A percentile compares a stretch with the other conserved stretches of the same genome.
These are phyloP conservation scores for Colletotrichum neosansevieriae DNA, from an alignment of 2,329 filamentous ascomycete species.

Conservation along the genomic window DNA sequence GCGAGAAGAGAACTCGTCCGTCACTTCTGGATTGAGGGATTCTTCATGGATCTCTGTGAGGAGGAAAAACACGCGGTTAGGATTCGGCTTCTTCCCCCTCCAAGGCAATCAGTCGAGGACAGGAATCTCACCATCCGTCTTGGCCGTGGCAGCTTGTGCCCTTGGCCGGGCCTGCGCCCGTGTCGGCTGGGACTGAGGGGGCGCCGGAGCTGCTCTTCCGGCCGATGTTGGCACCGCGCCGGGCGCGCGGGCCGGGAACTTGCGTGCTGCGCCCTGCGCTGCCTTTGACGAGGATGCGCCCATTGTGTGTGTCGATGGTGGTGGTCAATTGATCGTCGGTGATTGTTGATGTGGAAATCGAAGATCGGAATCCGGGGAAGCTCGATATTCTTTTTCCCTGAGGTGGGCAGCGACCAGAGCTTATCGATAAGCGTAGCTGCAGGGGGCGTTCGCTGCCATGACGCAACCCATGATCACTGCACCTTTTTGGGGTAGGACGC, in stretches of 20 bases:
- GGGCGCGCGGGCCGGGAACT: constrained; percentile 57
- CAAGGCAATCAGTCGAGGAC: not conserved
- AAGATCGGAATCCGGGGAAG: not conserved
- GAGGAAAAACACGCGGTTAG: not conserved
- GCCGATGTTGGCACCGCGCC: constrained; percentile 42
- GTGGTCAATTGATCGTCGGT: constrained; percentile 1
- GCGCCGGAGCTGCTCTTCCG: constrained; percentile 37
- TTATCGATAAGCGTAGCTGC: constrained; percentile 30
- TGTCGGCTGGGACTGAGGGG: constrained; percentile 40
- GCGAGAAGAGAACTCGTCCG: constrained; percentile 62
- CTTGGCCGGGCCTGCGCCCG: constrained; percentile 27
- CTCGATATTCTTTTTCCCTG: constrained; percentile 17
- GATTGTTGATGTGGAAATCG: not conserved
- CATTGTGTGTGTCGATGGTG: constrained; percentile 47
- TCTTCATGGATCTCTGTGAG: constrained; percentile 55
- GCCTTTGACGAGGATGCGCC: constrained; percentile 62
- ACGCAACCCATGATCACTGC: constrained; percentile 31
- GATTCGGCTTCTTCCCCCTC: not conserved
- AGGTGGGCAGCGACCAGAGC: not conserved
- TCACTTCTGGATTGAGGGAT: constrained; percentile 55
- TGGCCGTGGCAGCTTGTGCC: constrained; percentile 43
- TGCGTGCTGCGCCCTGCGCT: constrained; percentile 54
- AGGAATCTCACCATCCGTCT: constrained; percentile 49
- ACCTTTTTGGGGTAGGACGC: not conserved
- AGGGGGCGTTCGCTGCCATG: constrained; percentile 10